Evolutionary conservation across 768 basidiomycete genomes (phyloP).

Genomic region (Suillus cothurnatus): DNA sequence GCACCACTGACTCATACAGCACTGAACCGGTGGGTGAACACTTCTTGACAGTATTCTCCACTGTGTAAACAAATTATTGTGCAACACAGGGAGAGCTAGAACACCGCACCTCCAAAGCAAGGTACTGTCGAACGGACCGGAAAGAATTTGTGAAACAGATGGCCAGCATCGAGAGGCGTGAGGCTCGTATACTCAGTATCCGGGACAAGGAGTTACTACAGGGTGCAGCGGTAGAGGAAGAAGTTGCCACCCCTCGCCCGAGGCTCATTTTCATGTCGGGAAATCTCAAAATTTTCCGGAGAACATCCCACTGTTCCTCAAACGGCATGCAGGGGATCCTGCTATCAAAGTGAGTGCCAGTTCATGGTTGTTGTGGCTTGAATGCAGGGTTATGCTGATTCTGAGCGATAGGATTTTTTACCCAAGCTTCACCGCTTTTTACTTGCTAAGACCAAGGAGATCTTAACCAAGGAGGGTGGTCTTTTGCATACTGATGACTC

Average conservation of each 20-base stretch:
- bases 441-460: slow-evolving; percentile 9
- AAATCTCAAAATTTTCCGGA: slow-evolving; percentile 1
- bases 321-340: slow-evolving; percentile 25
- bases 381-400: neutral
- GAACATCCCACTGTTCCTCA: slow-evolving; percentile 6
- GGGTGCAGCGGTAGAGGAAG: neutral
- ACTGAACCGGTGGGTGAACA: slow-evolving; percentile 30
- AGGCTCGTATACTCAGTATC: slow-evolving; percentile 7
- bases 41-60: too few species aligned
- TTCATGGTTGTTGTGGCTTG: neutral
- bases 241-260: neutral
- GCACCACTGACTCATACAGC: slow-evolving; percentile 37
- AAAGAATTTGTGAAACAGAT: slow-evolving; percentile 6
- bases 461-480: slow-evolving; percentile 16
- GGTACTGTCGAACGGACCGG: slow-evolving; percentile 12
- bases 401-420: slow-evolving; percentile 14
- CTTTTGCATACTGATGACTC: neutral
- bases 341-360: slow-evolving; percentile 17
- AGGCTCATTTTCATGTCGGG: slow-evolving; percentile 24
- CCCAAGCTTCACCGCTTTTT: slow-evolving; percentile 9
- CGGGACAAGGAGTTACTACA: neutral
- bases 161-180: neutral
- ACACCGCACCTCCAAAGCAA: slow-evolving; percentile 13
- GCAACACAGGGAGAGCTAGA: slow-evolving; percentile 19
- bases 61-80: too few species aligned